Evolutionary conservation across 2,329 filamentous ascomycete genomes (phyloP).

Genomic region (Trichophyton mentagrophytes): DNA sequence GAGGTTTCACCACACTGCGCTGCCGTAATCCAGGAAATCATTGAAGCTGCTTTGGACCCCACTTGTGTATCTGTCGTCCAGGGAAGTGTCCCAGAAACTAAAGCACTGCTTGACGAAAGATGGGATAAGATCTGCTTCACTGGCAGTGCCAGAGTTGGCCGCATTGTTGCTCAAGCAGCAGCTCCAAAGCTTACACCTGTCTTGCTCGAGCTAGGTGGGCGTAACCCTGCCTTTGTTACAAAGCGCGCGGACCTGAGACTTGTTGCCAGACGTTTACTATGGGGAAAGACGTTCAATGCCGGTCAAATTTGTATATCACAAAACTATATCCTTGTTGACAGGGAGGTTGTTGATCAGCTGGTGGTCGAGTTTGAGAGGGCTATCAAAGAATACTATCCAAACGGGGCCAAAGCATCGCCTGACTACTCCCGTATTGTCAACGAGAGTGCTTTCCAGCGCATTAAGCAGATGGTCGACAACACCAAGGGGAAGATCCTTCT

Average conservation of each 20-base stretch:
- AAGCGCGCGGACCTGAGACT: constrained; percentile 66
- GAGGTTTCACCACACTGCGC: constrained; percentile 67
- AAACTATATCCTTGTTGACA: constrained; percentile 81
- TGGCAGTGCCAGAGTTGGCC: constrained; percentile 63
- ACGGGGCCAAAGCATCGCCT: constrained; percentile 62
- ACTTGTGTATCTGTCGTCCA: constrained; percentile 67
- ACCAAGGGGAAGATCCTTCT: constrained; percentile 73
- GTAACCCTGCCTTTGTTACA: constrained; percentile 84
- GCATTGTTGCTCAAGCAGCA: constrained; percentile 79
- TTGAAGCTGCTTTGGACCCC: constrained; percentile 63
- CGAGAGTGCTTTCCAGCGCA: constrained; percentile 59
- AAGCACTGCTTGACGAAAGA: constrained; percentile 68
- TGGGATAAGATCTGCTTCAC: constrained; percentile 99
- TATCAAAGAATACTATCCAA: constrained; percentile 67
- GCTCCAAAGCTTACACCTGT: constrained; percentile 81
- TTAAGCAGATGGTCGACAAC: constrained; percentile 84
- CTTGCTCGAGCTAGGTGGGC: constrained; percentile 76
- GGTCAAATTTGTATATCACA: constrained; percentile 89
- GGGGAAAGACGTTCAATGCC: constrained; percentile 75
- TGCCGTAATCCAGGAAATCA: constrained; percentile 64
- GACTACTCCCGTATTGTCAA: constrained; percentile 78
- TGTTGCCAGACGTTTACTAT: constrained; percentile 72
- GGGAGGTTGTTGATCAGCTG: constrained; percentile 56
- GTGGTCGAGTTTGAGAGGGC: constrained; percentile 60
- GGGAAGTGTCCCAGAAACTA: constrained; percentile 67